A percentile compares a stretch with the other conserved stretches of the same genome.
Conservation (phyloP, 2,329 filamentous ascomycete genomes). For the Penicillium sp. region DNA sequence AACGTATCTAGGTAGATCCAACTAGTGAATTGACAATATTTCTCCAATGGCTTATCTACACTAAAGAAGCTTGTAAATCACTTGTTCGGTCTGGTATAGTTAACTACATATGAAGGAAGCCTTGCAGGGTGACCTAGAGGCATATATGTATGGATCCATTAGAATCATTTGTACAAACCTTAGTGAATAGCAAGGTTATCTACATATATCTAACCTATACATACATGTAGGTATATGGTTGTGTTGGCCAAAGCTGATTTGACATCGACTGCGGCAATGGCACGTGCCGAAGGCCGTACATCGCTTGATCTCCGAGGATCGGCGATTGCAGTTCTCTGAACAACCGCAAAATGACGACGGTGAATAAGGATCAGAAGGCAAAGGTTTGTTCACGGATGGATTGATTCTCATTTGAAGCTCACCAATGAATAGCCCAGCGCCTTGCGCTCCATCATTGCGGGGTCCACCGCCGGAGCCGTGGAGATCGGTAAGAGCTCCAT, state of each 20-base stretch:
- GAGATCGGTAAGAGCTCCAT: conserved; percentile 69
- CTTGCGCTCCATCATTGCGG: conserved; percentile 85
- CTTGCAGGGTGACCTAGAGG: no score
- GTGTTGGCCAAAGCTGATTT: no score
- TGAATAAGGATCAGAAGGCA: conserved; percentile 37
- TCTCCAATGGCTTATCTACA: conserved; percentile 17
- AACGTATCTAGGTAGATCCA: conserved; percentile 13
- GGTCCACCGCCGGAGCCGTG: conserved; percentile 87
- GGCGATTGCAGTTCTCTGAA: conserved; percentile 4
- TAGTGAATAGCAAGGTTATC: no score
- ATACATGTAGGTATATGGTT: neutral
- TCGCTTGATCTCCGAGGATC: conserved; percentile 19
- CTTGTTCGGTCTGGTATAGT: no score
- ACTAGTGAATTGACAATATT: conserved; percentile 33
- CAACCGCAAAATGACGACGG: conserved; percentile 32
- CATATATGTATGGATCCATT: no score
- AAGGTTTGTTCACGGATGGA: conserved; percentile 32
- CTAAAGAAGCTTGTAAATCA: no score
- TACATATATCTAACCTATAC: no score
- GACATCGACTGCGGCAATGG: conserved; percentile 11
- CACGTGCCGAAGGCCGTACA: conserved; percentile 21
- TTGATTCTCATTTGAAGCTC: conserved; percentile 13
- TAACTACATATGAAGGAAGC: no score
- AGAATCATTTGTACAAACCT: no score
- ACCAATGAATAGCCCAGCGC: conserved; percentile 65